A percentile compares a stretch with the other conserved stretches of the same genome.
Conservation (phyloP, 208 protist species). For the Endotrypanum monterogeii region DNA sequence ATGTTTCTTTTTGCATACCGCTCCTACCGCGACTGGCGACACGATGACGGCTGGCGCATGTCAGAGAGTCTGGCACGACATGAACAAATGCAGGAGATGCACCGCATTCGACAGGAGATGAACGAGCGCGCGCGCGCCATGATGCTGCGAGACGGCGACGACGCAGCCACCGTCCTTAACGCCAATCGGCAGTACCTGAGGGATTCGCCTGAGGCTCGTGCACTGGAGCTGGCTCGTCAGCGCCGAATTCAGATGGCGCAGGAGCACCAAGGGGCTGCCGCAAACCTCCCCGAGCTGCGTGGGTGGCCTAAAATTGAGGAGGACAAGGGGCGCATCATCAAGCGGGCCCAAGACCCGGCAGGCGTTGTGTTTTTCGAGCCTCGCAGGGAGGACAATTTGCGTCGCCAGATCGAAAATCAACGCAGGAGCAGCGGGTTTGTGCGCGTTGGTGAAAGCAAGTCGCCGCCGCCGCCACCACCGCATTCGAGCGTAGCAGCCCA, state of each 20-base stretch:
- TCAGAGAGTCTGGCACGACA: slow-evolving; percentile 71
- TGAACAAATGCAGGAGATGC: slow-evolving; percentile 74
- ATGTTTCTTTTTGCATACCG: slow-evolving; percentile 67
- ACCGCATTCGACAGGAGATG: slow-evolving; percentile 75
- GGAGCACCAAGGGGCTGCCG: slow-evolving; percentile 30
- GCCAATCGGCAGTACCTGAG: slow-evolving; percentile 33
- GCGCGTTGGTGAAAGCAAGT: not conserved
- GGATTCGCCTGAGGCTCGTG: slow-evolving; percentile 48
- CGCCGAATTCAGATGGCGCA: slow-evolving; percentile 53
- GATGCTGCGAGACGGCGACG: slow-evolving; percentile 14
- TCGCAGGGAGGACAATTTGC: slow-evolving; percentile 33
- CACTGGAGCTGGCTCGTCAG: slow-evolving; percentile 67
- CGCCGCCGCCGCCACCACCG: not conserved
- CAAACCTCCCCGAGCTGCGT: slow-evolving; percentile 31
- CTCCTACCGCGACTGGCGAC: slow-evolving; percentile 62
- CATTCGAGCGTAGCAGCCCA: not conserved
- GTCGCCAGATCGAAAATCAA: slow-evolving; percentile 53
- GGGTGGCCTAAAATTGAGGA: slow-evolving; percentile 67
- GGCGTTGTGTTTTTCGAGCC: slow-evolving; percentile 81
- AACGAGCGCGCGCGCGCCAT: slow-evolving; percentile 49
- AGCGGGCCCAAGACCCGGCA: slow-evolving; percentile 58
- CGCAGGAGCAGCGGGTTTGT: slow-evolving; percentile 21
- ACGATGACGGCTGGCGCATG: slow-evolving; percentile 85
- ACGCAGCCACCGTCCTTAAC: not conserved
- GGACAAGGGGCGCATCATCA: slow-evolving; percentile 65